These are phyloP conservation scores for Breviolum minutum DNA, from an alignment of 73 alveolate species.

Conservation along the genomic window DNA sequence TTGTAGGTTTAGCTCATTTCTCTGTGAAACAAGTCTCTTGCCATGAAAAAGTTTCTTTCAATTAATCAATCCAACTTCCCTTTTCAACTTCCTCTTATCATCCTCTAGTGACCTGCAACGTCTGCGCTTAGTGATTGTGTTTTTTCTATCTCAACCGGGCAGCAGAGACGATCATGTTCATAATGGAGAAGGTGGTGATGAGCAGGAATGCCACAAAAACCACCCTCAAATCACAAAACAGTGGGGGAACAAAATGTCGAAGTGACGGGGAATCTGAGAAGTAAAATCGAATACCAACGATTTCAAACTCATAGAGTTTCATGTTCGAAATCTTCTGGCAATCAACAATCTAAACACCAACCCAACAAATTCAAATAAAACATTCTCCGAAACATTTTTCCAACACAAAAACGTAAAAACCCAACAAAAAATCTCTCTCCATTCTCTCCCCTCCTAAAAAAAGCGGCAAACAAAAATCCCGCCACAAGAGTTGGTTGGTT, in stretches of 20 bases:
- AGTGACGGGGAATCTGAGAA: background rate
- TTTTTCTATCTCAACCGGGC: background rate
- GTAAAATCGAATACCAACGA: background rate
- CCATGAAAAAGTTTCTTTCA: background rate
- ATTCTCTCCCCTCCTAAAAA: background rate
- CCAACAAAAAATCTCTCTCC: too few species aligned
- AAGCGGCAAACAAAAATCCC: background rate
- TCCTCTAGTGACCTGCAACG: background rate
- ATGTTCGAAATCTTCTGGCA: background rate
- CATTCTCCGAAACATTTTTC: background rate
- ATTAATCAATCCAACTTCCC: too few species aligned
- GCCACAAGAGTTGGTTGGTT: background rate
- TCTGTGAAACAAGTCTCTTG: background rate
- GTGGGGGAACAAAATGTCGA: background rate
- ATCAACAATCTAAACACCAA: background rate
- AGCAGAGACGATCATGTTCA: conserved; percentile 84
- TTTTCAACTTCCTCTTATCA: background rate
- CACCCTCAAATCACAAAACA: background rate
- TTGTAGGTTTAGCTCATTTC: too few species aligned
- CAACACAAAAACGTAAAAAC: background rate
- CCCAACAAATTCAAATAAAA: background rate
- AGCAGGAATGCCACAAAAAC: conserved; percentile 70
- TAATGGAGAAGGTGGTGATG: conserved; percentile 82
- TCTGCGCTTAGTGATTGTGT: background rate
- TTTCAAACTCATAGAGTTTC: background rate